Conservation (phyloP, 345 rosid species). For the Luvunga scandens region DNA sequence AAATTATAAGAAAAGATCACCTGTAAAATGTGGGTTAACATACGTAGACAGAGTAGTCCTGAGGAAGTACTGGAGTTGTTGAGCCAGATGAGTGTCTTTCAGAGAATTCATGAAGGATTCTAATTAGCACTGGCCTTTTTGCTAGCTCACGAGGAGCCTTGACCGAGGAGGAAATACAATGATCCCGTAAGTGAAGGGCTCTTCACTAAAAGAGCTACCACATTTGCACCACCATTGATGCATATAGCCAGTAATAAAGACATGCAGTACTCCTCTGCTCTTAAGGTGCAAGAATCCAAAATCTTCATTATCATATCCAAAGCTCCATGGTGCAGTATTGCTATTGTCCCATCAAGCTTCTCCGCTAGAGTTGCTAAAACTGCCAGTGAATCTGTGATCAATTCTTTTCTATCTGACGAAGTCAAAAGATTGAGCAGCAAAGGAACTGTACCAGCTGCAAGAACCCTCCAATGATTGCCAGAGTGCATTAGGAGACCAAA, state of each 20-base stretch:
- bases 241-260: constrained; percentile 65
- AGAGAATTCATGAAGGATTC: constrained; percentile 63
- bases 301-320: constrained; percentile 38
- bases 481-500: constrained; percentile 54
- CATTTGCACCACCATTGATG: constrained; percentile 62
- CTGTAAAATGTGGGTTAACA: constrained; percentile 48
- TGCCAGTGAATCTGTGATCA: constrained; percentile 59
- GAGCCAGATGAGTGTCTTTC: constrained; percentile 46
- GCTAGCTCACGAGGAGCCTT: constrained; percentile 68
- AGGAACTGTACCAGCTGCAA: constrained; percentile 55
- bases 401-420: constrained; percentile 45
- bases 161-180: constrained; percentile 57
- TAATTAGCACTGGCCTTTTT: constrained; percentile 69
- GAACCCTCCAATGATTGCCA: constrained; percentile 52
- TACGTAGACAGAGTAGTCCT: constrained; percentile 51
- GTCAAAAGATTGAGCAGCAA: constrained; percentile 46
- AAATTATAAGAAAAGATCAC: constrained; percentile 2
- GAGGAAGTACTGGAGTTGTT: constrained; percentile 31
- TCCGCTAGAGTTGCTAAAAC: constrained; percentile 66
- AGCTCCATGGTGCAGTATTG: constrained; percentile 47
- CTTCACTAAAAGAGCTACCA: constrained; percentile 45
- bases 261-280: constrained; percentile 58
- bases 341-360: constrained; percentile 53
- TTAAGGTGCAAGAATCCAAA: constrained; percentile 45
- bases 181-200: constrained; percentile 59